These are phyloP conservation scores for Albifimbria verrucaria DNA, from an alignment of 2,329 filamentous ascomycete species.

Conservation along the genomic window DNA sequence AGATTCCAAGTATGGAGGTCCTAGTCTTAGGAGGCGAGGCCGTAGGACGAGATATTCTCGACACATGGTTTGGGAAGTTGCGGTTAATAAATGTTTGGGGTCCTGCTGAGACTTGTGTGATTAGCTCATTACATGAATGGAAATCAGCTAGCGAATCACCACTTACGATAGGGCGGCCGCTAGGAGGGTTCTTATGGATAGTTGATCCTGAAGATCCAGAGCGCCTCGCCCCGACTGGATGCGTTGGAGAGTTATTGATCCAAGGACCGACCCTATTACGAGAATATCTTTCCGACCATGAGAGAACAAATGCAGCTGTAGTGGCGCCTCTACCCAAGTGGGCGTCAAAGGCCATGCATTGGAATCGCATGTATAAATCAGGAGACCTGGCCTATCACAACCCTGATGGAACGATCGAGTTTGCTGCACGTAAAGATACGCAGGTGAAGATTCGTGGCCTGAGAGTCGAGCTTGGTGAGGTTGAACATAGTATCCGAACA, in stretches of 20 bases:
- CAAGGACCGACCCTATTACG: constrained; percentile 9
- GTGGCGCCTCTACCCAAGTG: background rate
- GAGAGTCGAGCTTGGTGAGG: constrained; percentile 39
- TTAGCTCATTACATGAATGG: constrained; percentile 3
- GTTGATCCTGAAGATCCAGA: constrained; percentile 4
- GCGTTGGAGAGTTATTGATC: constrained; percentile 10
- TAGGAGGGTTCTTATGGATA: constrained; percentile 6
- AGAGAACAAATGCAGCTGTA: constrained; percentile 2
- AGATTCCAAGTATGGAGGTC: constrained; percentile 8
- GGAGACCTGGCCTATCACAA: background rate
- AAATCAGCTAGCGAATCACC: background rate
- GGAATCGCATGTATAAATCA: background rate
- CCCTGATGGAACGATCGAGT: constrained; percentile 31
- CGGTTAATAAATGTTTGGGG: constrained; percentile 11
- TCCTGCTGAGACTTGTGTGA: constrained; percentile 3
- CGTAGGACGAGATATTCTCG: constrained; percentile 1
- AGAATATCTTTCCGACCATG: constrained; percentile 7
- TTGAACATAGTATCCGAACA: constrained; percentile 4
- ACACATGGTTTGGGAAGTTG: constrained; percentile 6
- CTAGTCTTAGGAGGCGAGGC: constrained; percentile 10
- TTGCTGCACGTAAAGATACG: constrained; percentile 8
- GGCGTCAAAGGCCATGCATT: background rate
- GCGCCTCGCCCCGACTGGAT: constrained; percentile 5
- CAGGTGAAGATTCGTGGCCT: constrained; percentile 21
- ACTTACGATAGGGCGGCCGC: constrained; percentile 1